Percentiles rank a stretch among this genome's conserved stretches.
These are phyloP conservation scores for Sugiyamaella smithiae DNA, from an alignment of 805 yeast species.

Conservation along the genomic window DNA sequence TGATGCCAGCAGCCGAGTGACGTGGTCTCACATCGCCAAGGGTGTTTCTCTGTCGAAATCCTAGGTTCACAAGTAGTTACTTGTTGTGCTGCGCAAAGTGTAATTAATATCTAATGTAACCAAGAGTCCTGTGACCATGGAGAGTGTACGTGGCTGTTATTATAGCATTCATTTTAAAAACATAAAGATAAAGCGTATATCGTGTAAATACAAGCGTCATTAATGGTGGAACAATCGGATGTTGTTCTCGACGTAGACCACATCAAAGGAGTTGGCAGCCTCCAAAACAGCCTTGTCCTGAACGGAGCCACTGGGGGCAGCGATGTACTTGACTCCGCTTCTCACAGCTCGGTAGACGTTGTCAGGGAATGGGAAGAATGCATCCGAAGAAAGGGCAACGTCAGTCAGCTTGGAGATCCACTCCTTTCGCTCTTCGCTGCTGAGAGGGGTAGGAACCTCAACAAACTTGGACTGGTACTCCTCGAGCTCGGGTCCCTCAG, in stretches of 20 bases:
- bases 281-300: constrained; percentile 95
- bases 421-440: constrained; percentile 76
- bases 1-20: constrained; percentile 1
- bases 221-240: constrained; percentile 97
- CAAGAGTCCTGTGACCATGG: no score
- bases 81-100: no score
- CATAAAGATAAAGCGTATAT: no score
- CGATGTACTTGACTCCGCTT: constrained; percentile 93
- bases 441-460: constrained; percentile 77
- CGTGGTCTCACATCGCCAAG: constrained; percentile 15
- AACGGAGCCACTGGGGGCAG: constrained; percentile 97
- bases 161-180: no score
- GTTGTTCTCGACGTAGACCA: constrained; percentile 95
- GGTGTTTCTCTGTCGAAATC: constrained; percentile 9
- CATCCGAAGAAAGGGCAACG: constrained; percentile 94
- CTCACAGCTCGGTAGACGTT: constrained; percentile 96
- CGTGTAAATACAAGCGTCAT: constrained; percentile 19
- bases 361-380: constrained; percentile 99
- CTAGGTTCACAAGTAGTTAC: no score
- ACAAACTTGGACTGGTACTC: constrained; percentile 91
- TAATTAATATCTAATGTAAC: no score
- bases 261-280: constrained; percentile 88
- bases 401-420: constrained; percentile 79
- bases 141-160: no score
- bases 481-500: constrained; percentile 84